Conservation (phyloP, 306 rosid genomes). For the Pachyrhizus erosus region DNA sequence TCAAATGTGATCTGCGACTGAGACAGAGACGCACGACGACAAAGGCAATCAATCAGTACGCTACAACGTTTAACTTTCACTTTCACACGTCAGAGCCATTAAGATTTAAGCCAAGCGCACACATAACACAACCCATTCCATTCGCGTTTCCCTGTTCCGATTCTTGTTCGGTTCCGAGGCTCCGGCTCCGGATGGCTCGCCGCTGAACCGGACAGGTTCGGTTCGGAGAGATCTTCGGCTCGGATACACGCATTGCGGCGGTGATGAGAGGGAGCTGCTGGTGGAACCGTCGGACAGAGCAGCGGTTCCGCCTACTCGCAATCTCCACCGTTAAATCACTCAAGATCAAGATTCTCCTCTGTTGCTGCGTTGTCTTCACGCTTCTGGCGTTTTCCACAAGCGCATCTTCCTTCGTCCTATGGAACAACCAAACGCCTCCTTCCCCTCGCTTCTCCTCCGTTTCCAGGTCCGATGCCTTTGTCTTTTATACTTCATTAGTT, state of each 20-base stretch:
- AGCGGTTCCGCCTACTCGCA: conserved; percentile 66
- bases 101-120: not conserved
- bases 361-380: conserved; percentile 66
- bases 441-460: conserved; percentile 45
- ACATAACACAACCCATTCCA: not conserved
- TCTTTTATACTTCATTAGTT: not conserved
- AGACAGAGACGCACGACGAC: conserved; percentile 1
- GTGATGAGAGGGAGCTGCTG: conserved; percentile 75
- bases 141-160: not conserved
- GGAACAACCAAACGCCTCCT: conserved; percentile 51
- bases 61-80: not conserved
- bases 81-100: not conserved
- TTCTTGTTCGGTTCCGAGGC: not conserved
- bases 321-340: conserved; percentile 70
- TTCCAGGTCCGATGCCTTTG: conserved; percentile 56
- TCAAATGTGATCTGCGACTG: conserved; percentile 15
- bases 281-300: conserved; percentile 73
- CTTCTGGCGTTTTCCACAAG: conserved; percentile 56
- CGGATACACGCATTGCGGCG: conserved; percentile 7
- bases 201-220: conserved; percentile 44
- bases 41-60: not conserved
- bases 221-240: conserved; percentile 15
- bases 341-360: conserved; percentile 77
- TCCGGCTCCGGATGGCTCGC: conserved; percentile 34
- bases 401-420: conserved; percentile 59